Conservation (phyloP, 805 yeast genomes). For the Hanseniaspora taiwanica region DNA sequence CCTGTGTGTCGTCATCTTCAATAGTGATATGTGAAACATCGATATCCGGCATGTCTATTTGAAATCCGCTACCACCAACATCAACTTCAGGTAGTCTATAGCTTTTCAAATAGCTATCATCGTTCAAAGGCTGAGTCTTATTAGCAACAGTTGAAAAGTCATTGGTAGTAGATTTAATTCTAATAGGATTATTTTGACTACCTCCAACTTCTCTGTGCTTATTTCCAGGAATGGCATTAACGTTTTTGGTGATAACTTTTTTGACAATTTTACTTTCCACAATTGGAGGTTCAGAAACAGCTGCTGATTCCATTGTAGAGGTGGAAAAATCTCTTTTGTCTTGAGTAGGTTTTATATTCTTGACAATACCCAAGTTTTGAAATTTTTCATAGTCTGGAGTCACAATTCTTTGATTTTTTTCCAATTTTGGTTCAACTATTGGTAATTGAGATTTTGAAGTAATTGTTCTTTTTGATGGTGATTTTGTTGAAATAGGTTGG, state of each 20-base stretch:
- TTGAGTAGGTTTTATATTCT: neutral
- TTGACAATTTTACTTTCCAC: neutral
- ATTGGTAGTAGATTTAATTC: neutral
- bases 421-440: too few relatives aligned
- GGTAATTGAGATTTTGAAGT: neutral
- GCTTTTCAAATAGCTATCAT: too few relatives aligned
- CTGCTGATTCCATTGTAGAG: neutral
- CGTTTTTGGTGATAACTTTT: neutral
- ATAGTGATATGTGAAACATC: constrained; percentile 6
- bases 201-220: too few relatives aligned
- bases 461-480: constrained; percentile 1
- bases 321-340: neutral
- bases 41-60: constrained; percentile 5
- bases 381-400: constrained; percentile 18
- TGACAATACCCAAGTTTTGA: constrained; percentile 7
- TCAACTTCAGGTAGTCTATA: constrained; percentile 4
- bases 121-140: neutral
- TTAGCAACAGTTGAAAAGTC: neutral
- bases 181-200: too few relatives aligned
- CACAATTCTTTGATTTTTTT: constrained; percentile 8
- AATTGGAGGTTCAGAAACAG: neutral
- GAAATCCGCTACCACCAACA: constrained; percentile 4
- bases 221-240: neutral
- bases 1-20: constrained; percentile 1
- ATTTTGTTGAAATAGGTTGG: constrained; percentile 7